Conservation (phyloP, 2,329 filamentous ascomycete genomes). For the Colletotrichum acutatum region DNA sequence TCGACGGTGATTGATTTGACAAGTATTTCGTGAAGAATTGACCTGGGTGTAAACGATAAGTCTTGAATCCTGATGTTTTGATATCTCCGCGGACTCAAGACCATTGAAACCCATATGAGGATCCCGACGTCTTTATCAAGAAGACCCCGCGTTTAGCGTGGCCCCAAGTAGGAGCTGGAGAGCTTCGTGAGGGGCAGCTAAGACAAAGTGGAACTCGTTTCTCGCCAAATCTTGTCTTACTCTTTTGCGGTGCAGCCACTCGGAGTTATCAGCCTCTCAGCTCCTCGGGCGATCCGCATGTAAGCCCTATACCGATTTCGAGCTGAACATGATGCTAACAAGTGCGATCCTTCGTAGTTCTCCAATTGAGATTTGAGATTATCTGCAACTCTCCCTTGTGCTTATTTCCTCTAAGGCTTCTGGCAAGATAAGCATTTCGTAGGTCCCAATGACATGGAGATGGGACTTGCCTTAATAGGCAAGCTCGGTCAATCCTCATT, state of each 20-base stretch:
- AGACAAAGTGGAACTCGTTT: background rate
- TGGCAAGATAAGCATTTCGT: background rate
- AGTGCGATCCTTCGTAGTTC: background rate
- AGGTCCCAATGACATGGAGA: background rate
- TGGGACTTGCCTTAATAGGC: background rate
- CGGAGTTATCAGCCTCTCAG: background rate
- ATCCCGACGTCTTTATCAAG: background rate
- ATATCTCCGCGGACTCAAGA: background rate
- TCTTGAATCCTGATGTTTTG: too few relatives aligned
- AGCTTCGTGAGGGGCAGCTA: background rate
- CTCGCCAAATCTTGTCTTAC: background rate
- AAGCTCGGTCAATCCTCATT: background rate
- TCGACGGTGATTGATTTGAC: background rate
- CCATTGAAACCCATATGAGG: background rate
- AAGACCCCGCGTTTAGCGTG: background rate
- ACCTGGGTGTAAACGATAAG: background rate
- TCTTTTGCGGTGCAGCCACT: background rate
- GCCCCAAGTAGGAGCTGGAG: too few relatives aligned
- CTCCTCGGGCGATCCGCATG: background rate
- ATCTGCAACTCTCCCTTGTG: too few relatives aligned
- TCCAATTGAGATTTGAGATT: background rate
- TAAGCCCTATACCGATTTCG: background rate
- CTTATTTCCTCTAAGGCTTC: background rate
- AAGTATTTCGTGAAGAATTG: background rate
- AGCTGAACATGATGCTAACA: background rate